A percentile compares a stretch with the other conserved stretches of the same genome.
phyloP scores from a whole-genome alignment of 495 filamentous ascomycete genomes.

The Penicillium bovifimosum region DNA sequence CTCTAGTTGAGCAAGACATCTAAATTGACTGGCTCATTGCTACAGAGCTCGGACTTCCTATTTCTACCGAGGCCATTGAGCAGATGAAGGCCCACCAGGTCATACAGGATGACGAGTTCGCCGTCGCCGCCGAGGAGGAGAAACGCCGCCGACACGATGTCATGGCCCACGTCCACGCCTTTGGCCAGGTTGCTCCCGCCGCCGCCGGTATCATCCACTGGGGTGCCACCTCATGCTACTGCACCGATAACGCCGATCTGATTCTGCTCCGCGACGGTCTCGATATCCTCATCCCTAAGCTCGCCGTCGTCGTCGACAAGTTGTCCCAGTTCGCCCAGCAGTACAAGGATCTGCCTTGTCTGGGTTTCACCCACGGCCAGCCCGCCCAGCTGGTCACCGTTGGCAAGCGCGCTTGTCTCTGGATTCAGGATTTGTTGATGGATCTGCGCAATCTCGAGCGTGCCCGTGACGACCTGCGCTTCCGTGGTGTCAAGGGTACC shows the following conservation, averaged over 20 bases:
- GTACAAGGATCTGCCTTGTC: conserved; percentile 58
- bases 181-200: conserved; percentile 65
- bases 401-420: conserved; percentile 65
- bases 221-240: conserved; percentile 61
- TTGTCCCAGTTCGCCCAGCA: conserved; percentile 69
- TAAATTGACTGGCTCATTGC: conserved; percentile 25
- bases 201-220: conserved; percentile 87
- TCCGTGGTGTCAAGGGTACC: conserved; percentile 79
- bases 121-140: conserved; percentile 72
- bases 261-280: conserved; percentile 74
- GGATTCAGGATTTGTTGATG: conserved; percentile 85
- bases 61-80: conserved; percentile 63
- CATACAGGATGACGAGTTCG: conserved; percentile 77
- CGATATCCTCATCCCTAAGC: conserved; percentile 74
- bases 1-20: conserved; percentile 10
- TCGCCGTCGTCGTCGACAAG: conserved; percentile 80
- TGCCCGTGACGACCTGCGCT: conserved; percentile 66
- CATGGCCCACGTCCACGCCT: conserved; percentile 71
- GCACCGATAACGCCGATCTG: conserved; percentile 85
- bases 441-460: conserved; percentile 79
- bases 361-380: conserved; percentile 87
- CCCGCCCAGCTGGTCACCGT: conserved; percentile 78
- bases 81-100: conserved; percentile 68
- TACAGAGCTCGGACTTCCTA: conserved; percentile 48
- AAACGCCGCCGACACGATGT: conserved; percentile 67